A percentile compares a stretch with the other conserved stretches of the same genome.
phyloP scores from a whole-genome alignment of 176 grass and related monocot species.

The Triticum turgidum region DNA sequence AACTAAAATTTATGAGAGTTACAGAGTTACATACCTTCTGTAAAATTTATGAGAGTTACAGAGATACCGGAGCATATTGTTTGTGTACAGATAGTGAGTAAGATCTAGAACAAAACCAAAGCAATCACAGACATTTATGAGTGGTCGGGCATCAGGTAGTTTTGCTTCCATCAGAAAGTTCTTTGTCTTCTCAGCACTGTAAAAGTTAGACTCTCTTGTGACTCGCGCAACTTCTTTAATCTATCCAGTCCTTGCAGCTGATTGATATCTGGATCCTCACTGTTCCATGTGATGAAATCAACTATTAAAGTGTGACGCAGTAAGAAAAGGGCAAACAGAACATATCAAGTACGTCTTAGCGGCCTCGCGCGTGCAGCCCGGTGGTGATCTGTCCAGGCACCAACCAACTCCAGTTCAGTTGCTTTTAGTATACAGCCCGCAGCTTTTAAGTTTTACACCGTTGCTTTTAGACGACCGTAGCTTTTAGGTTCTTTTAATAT shows the following conservation, averaged over 20 bases:
- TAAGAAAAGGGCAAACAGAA: not conserved
- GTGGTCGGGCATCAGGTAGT: not conserved
- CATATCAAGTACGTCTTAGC: not conserved
- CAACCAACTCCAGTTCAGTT: too few relatives aligned
- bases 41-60: slow-evolving; percentile 73
- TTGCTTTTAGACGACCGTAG: too few relatives aligned
- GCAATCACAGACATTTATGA: slow-evolving; percentile 97
- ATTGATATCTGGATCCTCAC: slow-evolving; percentile 93
- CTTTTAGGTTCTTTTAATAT: too few relatives aligned
- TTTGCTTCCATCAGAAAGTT: slow-evolving; percentile 98
- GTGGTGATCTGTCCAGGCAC: too few relatives aligned
- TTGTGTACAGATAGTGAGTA: slow-evolving; percentile 92
- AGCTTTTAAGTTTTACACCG: too few relatives aligned
- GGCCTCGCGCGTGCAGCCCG: too few relatives aligned
- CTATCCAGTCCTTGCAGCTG: slow-evolving; percentile 94
- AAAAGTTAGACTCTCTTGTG: slow-evolving; percentile 97
- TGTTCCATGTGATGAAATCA: slow-evolving; percentile 46
- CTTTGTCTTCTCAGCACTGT: slow-evolving; percentile 92
- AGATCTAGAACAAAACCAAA: slow-evolving; percentile 97
- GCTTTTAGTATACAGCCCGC: too few relatives aligned
- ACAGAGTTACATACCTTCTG: slow-evolving; percentile 61
- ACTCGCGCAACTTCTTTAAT: slow-evolving; percentile 99
- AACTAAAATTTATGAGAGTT: not conserved
- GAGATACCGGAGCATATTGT: slow-evolving; percentile 70
- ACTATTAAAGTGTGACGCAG: slow-evolving; percentile 19